Evolutionary conservation across 805 yeast species (phyloP).

Genomic region (Candida bentonensis): DNA sequence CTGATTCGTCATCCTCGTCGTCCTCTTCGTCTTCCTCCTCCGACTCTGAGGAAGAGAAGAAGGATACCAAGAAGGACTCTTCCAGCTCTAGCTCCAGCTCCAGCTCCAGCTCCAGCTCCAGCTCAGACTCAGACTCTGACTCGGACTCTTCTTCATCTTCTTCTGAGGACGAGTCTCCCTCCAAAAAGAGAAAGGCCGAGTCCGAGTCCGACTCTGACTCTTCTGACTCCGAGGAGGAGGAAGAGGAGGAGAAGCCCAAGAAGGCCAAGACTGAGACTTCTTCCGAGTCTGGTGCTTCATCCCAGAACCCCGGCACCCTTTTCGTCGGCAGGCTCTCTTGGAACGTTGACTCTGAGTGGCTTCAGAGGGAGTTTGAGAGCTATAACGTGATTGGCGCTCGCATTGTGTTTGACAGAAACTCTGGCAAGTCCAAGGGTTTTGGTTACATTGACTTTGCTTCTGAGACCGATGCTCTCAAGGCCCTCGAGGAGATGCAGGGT

Average conservation of each 20-base stretch:
- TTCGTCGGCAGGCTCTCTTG: constrained; percentile 97
- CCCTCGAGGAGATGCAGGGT: constrained; percentile 75
- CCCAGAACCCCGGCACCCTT: constrained; percentile 65
- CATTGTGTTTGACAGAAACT: constrained; percentile 83
- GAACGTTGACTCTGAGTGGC: constrained; percentile 94
- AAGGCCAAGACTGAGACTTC: constrained; percentile 30
- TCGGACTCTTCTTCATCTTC: constrained; percentile 16
- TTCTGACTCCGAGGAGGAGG: constrained; percentile 22
- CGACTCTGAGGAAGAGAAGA: constrained; percentile 12
- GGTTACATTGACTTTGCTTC: constrained; percentile 82
- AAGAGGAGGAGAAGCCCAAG: constrained; percentile 34
- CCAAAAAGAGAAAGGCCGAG: constrained; percentile 16
- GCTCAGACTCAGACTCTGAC: constrained; percentile 5
- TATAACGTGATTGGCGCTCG: constrained; percentile 60
- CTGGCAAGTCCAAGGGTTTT: constrained; percentile 92
- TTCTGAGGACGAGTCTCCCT: constrained; percentile 16
- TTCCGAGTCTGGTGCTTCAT: constrained; percentile 18
- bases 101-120: constrained; percentile 10
- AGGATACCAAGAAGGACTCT: constrained; percentile 20
- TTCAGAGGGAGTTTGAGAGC: constrained; percentile 71
- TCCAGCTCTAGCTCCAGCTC: constrained; percentile 19
- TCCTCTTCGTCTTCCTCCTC: background rate
- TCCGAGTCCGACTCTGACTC: constrained; percentile 15
- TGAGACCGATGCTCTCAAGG: constrained; percentile 70
- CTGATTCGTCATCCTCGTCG: background rate